Evolutionary conservation across 331 rosid species (phyloP), one percentile per base, ranked within the genome.

Genomic region (Acacia pycnantha): DNA sequence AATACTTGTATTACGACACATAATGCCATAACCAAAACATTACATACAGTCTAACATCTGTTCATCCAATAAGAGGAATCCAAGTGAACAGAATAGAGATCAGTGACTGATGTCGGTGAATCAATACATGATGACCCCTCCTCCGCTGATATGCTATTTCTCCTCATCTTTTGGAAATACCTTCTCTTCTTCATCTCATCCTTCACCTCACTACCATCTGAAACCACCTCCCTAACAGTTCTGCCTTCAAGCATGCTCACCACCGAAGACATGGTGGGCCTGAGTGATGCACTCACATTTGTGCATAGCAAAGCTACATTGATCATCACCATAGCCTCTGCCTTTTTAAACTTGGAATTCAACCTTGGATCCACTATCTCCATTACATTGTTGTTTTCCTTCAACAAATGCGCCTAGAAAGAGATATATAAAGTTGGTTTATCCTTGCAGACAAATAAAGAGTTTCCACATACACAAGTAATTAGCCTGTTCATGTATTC

Each of bases 181-280:
- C 73, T 13, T 76, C 65, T 70, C 50, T n/a, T 43, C 41, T 69
- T 80, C 50, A 77, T 73, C 44, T 77, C 91, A 73, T 72, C 73
- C 69, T 37, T 56, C 10, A 74, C 68, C 24, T 81, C 79, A 24
- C 72, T 79, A n/a, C 73, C 4, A 35, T 77, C 78, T 11, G 79
- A 43, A 48, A 67, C 73, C 70, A 77, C n/a, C 66, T 92, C 92
- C 50, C 81, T 79, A 41, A 90, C 77, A 16, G 67, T 75, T 46
- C 44, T 77, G 21, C 91, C 94, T 81, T 87, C 97, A 40, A 92
- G 88, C 89, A 92, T 87, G 85, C 89, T 90, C 70, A 92, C 89
- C 22, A 87, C 94, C 0, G 86, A 79, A 27, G 94, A 86, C 91
- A 92, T 92, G 82, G 71, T 11, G 0, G 97, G 92, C 80, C 94